Evolutionary conservation across 1,284 basidiomycete species (phyloP), one percentile per base, ranked within the genome.

Genomic region (Cryptococcus jaspeensis): DNA sequence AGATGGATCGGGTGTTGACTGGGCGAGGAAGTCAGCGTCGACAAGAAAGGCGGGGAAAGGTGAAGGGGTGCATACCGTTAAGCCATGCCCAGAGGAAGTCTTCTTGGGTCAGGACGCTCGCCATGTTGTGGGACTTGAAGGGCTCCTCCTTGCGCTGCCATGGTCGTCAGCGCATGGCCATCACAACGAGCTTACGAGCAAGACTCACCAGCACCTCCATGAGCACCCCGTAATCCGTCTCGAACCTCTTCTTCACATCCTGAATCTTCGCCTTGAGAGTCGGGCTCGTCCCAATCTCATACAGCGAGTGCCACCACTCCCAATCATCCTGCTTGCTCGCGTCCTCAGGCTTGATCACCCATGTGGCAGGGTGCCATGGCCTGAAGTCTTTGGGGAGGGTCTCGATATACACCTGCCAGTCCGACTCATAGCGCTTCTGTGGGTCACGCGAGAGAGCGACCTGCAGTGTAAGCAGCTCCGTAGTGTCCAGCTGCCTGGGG

Each of bases 1-100:
- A 90, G 22, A 93, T 83, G 67, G 88, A 90, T 55, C 91, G 84
- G 6, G 91, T 93, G 72, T 94, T 94, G 59, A 93, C 90, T 92
- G 66, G 5, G 47, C 35, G 46, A 53, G 20, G 50, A 56, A 47
- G 40, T 56, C 62, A 46, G 52, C 46, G 28, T n/a, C n/a, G n/a
- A n/a, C n/a, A n/a, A n/a, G n/a, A n/a, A n/a, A n/a, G n/a, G n/a
- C n/a, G n/a, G n/a, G n/a, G n/a, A n/a, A n/a, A n/a, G n/a, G 48
- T 6, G 20, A 38, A 40, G 39, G 49, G 16, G 28, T 2, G 70
- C 80, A 49, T 56, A 85, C 90, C 89, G 70, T 86, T 92, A 20
- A 94, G 81, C 92, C 92, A 94, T 9, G 84, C 89, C 90, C 91
- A 93, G 8, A 89, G 73, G 61, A 84, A 87, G 58, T 85, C 82